Evolutionary conservation across 108 stramenopile species (phyloP).

Genomic region (Ochromonas danica): DNA sequence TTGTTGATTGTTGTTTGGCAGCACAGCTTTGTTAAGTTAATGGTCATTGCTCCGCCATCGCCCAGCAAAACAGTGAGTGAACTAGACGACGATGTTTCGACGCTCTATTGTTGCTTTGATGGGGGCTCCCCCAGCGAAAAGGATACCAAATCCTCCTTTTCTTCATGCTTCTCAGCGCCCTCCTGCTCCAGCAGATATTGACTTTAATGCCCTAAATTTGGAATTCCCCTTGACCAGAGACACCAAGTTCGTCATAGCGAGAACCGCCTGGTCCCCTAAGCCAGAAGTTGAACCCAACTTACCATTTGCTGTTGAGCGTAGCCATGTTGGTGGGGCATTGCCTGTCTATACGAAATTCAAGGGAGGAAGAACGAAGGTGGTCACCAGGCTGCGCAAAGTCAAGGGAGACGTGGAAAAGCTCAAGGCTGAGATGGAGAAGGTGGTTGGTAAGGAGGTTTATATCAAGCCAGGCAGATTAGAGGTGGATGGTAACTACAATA

Average conservation of each 20-base stretch:
- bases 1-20: no score
- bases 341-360: constrained; percentile 39
- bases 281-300: neutral
- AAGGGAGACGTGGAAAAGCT: constrained; percentile 32
- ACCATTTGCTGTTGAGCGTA: constrained; percentile 36
- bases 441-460: neutral
- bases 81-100: no score
- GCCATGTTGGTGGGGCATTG: neutral
- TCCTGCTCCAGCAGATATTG: constrained; percentile 9
- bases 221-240: neutral
- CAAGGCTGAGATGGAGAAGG: constrained; percentile 36
- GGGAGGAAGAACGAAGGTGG: constrained; percentile 33
- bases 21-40: no score
- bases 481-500: constrained; percentile 17
- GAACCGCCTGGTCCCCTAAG: neutral
- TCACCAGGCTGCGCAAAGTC: constrained; percentile 33
- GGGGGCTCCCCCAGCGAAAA: neutral
- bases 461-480: constrained; percentile 1
- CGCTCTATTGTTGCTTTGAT: neutral
- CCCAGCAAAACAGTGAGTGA: no score
- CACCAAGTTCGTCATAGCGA: neutral
- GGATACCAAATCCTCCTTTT: constrained; percentile 26
- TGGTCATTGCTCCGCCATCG: no score
- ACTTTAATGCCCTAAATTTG: constrained; percentile 1
- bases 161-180: constrained; percentile 19